Conservation (phyloP, 371 early-diverging fungal genomes). For the Mortierella sp. region DNA sequence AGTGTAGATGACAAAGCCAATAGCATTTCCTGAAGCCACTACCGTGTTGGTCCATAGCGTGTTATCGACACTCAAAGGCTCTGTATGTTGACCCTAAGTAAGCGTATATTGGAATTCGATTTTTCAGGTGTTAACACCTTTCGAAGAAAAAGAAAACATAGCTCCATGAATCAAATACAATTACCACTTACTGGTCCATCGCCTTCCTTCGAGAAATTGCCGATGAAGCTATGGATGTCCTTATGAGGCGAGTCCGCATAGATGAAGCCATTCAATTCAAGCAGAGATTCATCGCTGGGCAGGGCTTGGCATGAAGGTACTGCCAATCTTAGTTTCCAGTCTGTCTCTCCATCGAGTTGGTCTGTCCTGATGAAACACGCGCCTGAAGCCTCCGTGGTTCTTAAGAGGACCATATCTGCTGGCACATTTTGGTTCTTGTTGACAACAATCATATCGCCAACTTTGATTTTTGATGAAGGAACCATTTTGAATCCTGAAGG, state of each 20-base stretch:
- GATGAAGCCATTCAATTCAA: conserved; percentile 75
- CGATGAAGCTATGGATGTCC: conserved; percentile 97
- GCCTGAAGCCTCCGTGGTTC: conserved; percentile 89
- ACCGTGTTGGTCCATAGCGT: conserved; percentile 99
- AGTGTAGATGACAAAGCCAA: conserved; percentile 97
- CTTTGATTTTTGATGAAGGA: conserved; percentile 89
- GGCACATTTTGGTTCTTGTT: conserved; percentile 94
- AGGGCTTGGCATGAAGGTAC: conserved; percentile 85
- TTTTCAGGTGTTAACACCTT: neutral
- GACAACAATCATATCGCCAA: conserved; percentile 95
- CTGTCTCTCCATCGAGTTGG: conserved; percentile 99
- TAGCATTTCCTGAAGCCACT: conserved; percentile 92
- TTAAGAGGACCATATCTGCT: conserved; percentile 92
- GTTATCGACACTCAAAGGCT: conserved; percentile 92
- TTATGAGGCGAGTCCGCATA: conserved; percentile 97
- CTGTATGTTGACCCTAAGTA: conserved; percentile 60
- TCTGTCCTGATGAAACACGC: conserved; percentile 99
- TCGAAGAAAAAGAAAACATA: neutral
- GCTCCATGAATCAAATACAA: neutral
- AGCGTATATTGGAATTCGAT: neutral
- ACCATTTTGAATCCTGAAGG: conserved; percentile 63
- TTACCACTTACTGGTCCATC: conserved; percentile 60
- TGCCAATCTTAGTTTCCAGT: conserved; percentile 97
- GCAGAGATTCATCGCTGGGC: conserved; percentile 68
- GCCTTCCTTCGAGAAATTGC: conserved; percentile 76